Base-by-base conservation (phyloP, 2,329 filamentous ascomycete genomes). In the Sporothrix euskadiensis region DNA sequence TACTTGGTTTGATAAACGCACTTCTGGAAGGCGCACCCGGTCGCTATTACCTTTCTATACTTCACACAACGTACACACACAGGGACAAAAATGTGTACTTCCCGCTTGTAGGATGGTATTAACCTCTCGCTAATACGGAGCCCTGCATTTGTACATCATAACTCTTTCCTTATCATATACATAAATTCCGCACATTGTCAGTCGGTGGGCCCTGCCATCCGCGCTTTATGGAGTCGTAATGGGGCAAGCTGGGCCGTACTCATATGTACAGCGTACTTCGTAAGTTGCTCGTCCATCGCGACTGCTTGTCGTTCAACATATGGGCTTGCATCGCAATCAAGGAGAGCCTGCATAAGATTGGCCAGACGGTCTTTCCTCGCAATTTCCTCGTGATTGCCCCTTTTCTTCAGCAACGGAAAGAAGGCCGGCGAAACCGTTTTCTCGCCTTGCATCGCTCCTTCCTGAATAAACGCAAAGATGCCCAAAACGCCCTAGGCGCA, bases 141-240 rank as follows among this genome's bases (percentile, higher is more conserved):
- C 14, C n/a, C 26, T 12, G n/a, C 52, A 4, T 19, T 16, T 4
- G 9, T 30, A 2, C 22, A 56, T 14, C 7, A 3, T 9, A 26
- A 9, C 22, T 56, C 22, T 56, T 30, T 22, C 30, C 26, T 32
- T 59, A 59, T 59, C 56, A 30, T 19, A 12, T 35, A 19, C 35
- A 19, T 26, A 19, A 35, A 19, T 69, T 56, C 49, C 44, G 61
- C 59, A 65, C 39, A 41, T 44, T 41, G 30, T 65, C 61, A 19
- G 63, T 16, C 63, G 32, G 66, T 54, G 66, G 47, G 49, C 68
- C 49, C 19, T 70, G n/a, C 32, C 57, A 39, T 44, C 68, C 68
- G 49, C 68, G 49, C 47, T 49, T 57, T 39, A 70, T 56, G 66
- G 66, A 69, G 66, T 49, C 66, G 47, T 16, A 19, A 56, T 39